phyloP scores from a whole-genome alignment of 1,284 basidiomycete genomes.

The Golubevia sp. region DNA sequence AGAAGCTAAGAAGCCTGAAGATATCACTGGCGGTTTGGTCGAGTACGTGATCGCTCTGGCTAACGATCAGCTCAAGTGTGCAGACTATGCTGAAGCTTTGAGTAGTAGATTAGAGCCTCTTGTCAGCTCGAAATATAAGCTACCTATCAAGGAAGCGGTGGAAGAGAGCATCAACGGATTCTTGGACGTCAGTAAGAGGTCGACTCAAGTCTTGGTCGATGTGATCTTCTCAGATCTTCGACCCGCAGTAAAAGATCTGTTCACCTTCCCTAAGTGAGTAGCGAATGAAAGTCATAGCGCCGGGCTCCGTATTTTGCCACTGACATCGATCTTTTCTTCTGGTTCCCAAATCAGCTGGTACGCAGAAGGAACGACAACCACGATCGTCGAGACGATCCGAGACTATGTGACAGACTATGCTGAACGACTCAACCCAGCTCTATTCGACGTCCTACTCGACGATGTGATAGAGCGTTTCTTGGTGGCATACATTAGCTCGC shows the following conservation, averaged over 20 bases:
- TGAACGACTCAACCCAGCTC: slow-evolving; percentile 52
- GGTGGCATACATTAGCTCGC: slow-evolving; percentile 45
- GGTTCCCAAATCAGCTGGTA: slow-evolving; percentile 26
- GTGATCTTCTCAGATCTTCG: slow-evolving; percentile 53
- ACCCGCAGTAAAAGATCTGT: slow-evolving; percentile 59
- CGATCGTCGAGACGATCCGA: slow-evolving; percentile 56
- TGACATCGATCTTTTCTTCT: not conserved
- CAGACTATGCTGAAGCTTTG: slow-evolving; percentile 53
- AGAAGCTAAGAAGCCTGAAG: slow-evolving; percentile 54
- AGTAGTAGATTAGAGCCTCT: slow-evolving; percentile 40
- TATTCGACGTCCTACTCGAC: slow-evolving; percentile 56
- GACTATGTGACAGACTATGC: slow-evolving; percentile 57
- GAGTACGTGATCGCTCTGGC: slow-evolving; percentile 60
- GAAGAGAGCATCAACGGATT: slow-evolving; percentile 59
- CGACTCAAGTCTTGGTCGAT: slow-evolving; percentile 55
- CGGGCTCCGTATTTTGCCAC: not conserved
- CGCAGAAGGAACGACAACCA: slow-evolving; percentile 49
- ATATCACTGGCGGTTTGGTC: slow-evolving; percentile 53
- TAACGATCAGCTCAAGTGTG: slow-evolving; percentile 58
- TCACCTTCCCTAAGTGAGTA: slow-evolving; percentile 43
- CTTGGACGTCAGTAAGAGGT: slow-evolving; percentile 56
- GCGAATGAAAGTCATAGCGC: not conserved
- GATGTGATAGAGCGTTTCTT: slow-evolving; percentile 56
- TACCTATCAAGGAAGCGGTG: slow-evolving; percentile 43
- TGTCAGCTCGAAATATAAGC: slow-evolving; percentile 49